Evolutionary conservation across 129 eudicot genomes (phyloP).

Genomic region (Flaveria brownii): DNA sequence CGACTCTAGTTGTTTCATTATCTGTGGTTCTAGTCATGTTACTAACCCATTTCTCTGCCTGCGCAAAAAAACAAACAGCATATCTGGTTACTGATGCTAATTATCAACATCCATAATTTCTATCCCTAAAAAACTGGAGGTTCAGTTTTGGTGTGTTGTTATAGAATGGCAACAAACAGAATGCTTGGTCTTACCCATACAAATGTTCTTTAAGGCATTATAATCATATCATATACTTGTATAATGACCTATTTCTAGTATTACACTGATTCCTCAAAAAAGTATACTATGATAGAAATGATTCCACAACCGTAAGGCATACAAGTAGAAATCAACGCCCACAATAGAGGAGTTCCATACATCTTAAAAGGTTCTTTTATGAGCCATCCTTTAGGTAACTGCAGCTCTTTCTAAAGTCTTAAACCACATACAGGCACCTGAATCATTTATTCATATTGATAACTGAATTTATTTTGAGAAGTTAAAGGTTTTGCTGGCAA

Average conservation of each 20-base stretch:
- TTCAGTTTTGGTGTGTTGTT: background rate
- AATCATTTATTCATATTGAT: no score
- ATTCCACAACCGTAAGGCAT: no score
- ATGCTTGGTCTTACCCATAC: background rate
- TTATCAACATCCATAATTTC: background rate
- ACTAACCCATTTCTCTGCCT: conserved; percentile 81
- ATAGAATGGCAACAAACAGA: background rate
- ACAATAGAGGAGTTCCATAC: no score
- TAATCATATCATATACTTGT: background rate
- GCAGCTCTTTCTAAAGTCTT: no score
- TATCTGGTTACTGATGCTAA: background rate
- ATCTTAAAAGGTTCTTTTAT: no score
- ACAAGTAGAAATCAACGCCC: no score
- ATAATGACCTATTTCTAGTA: background rate
- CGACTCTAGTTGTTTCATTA: conserved; percentile 45
- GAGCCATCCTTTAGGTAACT: no score
- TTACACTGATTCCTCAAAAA: no score
- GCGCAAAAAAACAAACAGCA: conserved; percentile 21
- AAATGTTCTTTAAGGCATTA: background rate
- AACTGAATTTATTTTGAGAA: no score
- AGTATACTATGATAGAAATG: no score
- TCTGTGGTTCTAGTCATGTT: conserved; percentile 58
- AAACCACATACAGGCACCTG: no score
- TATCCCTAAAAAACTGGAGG: background rate
- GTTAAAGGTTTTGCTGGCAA: no score